phyloP scores from a whole-genome alignment of 176 grass and related monocot species.

The Melocanna baccifera region DNA sequence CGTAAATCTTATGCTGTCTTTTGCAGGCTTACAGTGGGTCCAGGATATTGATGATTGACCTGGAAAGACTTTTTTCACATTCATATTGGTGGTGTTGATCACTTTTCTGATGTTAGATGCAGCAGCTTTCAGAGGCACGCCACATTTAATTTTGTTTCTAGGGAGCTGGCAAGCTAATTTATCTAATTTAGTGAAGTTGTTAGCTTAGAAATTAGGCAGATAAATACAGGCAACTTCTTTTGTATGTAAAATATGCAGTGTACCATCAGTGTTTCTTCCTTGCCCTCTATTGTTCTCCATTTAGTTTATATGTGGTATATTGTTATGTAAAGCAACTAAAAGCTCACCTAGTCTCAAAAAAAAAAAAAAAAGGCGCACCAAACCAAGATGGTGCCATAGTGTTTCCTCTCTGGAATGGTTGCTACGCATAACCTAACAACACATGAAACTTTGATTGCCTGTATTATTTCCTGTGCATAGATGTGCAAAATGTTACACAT shows the following conservation, averaged over 20 bases:
- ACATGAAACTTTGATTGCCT: not conserved
- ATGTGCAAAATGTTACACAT: not conserved
- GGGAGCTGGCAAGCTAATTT: slow-evolving; percentile 20
- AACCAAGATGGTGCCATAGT: slow-evolving; percentile 9
- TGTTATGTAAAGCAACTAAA: slow-evolving; percentile 33
- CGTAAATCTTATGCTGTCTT: not conserved
- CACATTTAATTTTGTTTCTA: slow-evolving; percentile 49
- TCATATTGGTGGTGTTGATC: slow-evolving; percentile 23
- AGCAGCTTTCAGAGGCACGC: slow-evolving; percentile 3
- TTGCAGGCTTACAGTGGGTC: slow-evolving; percentile 60
- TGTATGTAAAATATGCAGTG: slow-evolving; percentile 37
- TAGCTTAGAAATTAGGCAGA: slow-evolving; percentile 20
- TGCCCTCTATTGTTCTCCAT: not conserved
- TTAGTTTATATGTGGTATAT: slow-evolving; percentile 31
- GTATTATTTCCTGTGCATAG: not conserved
- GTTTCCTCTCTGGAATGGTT: not conserved
- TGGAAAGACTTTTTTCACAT: slow-evolving; percentile 30
- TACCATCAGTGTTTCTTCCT: not conserved
- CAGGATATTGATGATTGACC: slow-evolving; percentile 59
- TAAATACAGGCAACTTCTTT: slow-evolving; percentile 24
- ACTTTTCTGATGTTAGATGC: slow-evolving; percentile 31
- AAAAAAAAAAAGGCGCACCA: not conserved
- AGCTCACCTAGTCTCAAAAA: not conserved
- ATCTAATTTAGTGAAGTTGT: slow-evolving; percentile 11
- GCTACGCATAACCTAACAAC: not conserved